Percentiles rank a stretch among this genome's conserved stretches.
phyloP scores from a whole-genome alignment of 306 rosid species.

The Malus sylvestris region DNA sequence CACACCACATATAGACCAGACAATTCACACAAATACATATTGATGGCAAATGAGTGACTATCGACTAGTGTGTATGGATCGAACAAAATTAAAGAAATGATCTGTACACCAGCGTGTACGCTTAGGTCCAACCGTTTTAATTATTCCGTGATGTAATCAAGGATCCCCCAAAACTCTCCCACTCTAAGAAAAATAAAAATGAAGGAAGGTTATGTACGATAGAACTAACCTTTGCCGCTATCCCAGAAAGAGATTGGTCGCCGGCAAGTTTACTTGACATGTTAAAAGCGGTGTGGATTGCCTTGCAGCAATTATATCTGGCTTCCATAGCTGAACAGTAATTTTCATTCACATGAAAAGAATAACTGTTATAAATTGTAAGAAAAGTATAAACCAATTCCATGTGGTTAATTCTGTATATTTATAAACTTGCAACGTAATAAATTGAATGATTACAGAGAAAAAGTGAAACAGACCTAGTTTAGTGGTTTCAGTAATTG shows the following conservation, averaged over 20 bases:
- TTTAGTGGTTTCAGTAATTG: constrained; percentile 61
- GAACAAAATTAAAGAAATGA: not conserved
- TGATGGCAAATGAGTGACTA: not conserved
- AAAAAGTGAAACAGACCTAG: constrained; percentile 48
- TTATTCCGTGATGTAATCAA: not conserved
- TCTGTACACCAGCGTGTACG: no score
- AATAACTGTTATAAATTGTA: not conserved
- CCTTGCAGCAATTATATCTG: constrained; percentile 72
- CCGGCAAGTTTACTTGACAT: constrained; percentile 42
- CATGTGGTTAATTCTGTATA: not conserved
- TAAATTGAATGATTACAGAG: not conserved
- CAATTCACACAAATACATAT: not conserved
- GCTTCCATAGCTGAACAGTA: constrained; percentile 77
- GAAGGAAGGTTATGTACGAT: not conserved
- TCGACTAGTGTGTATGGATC: not conserved
- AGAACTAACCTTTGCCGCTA: constrained; percentile 55
- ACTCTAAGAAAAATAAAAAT: not conserved
- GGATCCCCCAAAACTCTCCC: not conserved
- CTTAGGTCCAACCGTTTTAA: not conserved
- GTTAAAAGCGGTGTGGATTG: constrained; percentile 45
- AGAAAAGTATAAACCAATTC: not conserved
- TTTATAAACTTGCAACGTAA: not conserved
- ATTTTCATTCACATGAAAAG: not conserved
- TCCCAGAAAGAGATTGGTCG: constrained; percentile 51
- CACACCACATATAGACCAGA: not conserved